Conservation (phyloP, 495 filamentous ascomycete species). For the Penicillium atrosanguineum region DNA sequence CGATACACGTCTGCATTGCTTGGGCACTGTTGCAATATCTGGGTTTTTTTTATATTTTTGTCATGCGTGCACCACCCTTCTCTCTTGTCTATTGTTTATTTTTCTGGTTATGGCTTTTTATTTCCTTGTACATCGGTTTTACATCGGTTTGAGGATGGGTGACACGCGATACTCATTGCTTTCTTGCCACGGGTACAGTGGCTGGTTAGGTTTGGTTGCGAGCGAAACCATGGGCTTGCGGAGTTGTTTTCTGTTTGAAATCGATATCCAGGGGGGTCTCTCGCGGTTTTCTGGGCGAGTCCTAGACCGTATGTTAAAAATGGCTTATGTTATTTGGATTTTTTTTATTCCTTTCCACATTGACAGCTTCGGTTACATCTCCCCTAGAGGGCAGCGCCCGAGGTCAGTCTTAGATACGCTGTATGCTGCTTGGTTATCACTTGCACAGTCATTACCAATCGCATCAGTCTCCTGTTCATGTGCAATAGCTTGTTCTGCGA, state of each 20-base stretch:
- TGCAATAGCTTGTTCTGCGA: conserved; percentile 10
- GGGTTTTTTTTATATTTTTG: conserved; percentile 30
- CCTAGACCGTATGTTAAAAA: conserved; percentile 39
- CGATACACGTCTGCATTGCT: conserved; percentile 54
- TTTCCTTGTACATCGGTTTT: conserved; percentile 44
- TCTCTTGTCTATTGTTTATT: conserved; percentile 26
- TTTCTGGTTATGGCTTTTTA: conserved; percentile 22
- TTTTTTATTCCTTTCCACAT: conserved; percentile 16
- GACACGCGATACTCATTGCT: conserved; percentile 36
- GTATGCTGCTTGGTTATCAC: conserved; percentile 25
- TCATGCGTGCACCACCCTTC: conserved; percentile 5
- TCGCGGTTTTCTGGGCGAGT: conserved; percentile 27
- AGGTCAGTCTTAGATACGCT: conserved; percentile 26
- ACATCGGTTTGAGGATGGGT: conserved; percentile 22
- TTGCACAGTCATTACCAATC: conserved; percentile 25
- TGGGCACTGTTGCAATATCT: conserved; percentile 46
- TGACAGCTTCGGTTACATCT: conserved; percentile 3
- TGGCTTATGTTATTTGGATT: conserved; percentile 14
- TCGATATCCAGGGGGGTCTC: conserved; percentile 40
- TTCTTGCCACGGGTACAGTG: conserved; percentile 30
- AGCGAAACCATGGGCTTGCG: conserved; percentile 47
- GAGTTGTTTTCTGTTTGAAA: conserved; percentile 39
- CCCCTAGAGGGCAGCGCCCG: conserved; percentile 14
- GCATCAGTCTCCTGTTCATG: conserved; percentile 29
- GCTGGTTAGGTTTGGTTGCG: conserved; percentile 34